These are phyloP conservation scores for Styphnolobium japonicum DNA, from an alignment of 306 rosid genomes.

Conservation along the genomic window DNA sequence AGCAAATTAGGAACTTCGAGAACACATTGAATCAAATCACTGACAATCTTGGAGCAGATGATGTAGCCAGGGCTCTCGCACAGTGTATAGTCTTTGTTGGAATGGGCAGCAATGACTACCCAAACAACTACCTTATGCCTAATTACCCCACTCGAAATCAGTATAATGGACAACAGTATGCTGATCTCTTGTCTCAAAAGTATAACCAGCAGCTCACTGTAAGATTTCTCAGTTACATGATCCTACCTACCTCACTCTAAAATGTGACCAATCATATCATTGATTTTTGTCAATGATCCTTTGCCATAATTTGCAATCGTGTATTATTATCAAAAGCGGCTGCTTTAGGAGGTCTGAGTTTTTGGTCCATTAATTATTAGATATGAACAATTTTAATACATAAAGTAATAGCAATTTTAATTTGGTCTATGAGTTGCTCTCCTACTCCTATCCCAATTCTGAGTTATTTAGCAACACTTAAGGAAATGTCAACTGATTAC, in stretches of 20 bases:
- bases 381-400: background rate
- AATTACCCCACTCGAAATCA: slow-evolving; percentile 70
- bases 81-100: slow-evolving; percentile 75
- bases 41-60: slow-evolving; percentile 52
- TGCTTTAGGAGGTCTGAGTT: no score
- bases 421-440: background rate
- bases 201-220: slow-evolving; percentile 72
- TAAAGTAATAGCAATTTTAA: background rate
- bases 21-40: slow-evolving; percentile 62
- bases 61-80: slow-evolving; percentile 43
- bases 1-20: slow-evolving; percentile 79
- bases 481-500: no score
- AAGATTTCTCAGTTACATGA: slow-evolving; percentile 23
- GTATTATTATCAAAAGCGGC: background rate
- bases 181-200: slow-evolving; percentile 60
- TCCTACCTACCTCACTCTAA: background rate
- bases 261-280: background rate
- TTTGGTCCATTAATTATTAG: no score
- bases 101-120: slow-evolving; percentile 97
- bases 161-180: slow-evolving; percentile 66
- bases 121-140: slow-evolving; percentile 94
- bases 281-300: background rate
- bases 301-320: background rate
- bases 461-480: no score
- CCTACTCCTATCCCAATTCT: no score